Evolutionary conservation across 352 stramenopile genomes (phyloP), one percentile per base, ranked within the genome.

Genomic region (Thalassiosira delicatula): DNA sequence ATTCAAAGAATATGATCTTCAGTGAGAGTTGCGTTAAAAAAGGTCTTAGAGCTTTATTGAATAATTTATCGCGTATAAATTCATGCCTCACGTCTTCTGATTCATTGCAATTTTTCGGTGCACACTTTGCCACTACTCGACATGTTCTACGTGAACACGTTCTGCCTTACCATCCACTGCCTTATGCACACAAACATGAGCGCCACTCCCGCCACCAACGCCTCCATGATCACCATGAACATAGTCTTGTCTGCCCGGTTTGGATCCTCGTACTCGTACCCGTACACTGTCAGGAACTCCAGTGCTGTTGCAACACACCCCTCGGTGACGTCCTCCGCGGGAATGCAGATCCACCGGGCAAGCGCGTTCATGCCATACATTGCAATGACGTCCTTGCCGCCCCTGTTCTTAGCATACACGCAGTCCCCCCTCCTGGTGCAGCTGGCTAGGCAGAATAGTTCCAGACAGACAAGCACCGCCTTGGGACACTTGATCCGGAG

Each of bases 81-180:
- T n/a, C n/a, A n/a, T n/a, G n/a, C n/a, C n/a, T n/a, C n/a, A n/a
- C n/a, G n/a, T n/a, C n/a, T n/a, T n/a, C n/a, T n/a, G n/a, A n/a
- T n/a, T n/a, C n/a, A n/a, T n/a, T n/a, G n/a, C n/a, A n/a, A n/a
- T n/a, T n/a, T n/a, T n/a, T n/a, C n/a, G n/a, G n/a, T n/a, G n/a
- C n/a, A n/a, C n/a, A n/a, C n/a, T n/a, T n/a, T n/a, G n/a, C n/a
- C n/a, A n/a, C n/a, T n/a, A n/a, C n/a, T n/a, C n/a, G n/a, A n/a
- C n/a, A n/a, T n/a, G n/a, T n/a, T n/a, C n/a, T n/a, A 85, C 79
- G 81, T 85, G 66, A 85, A 85, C 29, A 85, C 37, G 63, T 81
- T 78, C 35, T 81, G 71, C 32, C 61, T 77, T 9, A 66, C 70
- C 63, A 81, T 85, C 63, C 66, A 85, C 33, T 85, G 78, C 23